Percentiles rank a stretch among this genome's conserved stretches.
phyloP scores from a whole-genome alignment of 768 basidiomycete genomes.

The Suillus placidus region DNA sequence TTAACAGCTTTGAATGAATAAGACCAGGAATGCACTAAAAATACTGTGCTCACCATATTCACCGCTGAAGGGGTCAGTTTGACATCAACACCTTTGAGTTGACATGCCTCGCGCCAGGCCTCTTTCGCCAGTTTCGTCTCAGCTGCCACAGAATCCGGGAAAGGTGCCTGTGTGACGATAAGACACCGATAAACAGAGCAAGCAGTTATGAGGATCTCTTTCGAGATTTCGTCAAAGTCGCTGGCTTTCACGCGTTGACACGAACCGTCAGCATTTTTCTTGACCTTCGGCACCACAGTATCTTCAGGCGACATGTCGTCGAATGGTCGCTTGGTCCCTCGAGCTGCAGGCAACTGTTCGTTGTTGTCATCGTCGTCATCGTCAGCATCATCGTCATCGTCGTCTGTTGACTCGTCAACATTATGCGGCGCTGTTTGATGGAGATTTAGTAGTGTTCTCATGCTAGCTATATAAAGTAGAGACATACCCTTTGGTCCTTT shows the following conservation, averaged over 20 bases:
- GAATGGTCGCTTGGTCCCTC: neutral
- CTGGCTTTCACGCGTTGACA: constrained; percentile 11
- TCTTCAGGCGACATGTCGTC: neutral
- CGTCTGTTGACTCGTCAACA: neutral
- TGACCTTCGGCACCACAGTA: neutral
- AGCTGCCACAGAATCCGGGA: too few species aligned
- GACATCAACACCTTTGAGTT: too few species aligned
- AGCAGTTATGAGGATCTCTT: too few species aligned
- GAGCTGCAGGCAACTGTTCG: neutral
- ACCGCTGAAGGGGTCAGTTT: too few species aligned
- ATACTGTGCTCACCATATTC: too few species aligned
- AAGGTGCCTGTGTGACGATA: too few species aligned
- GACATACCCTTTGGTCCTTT: neutral
- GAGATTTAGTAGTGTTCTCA: neutral
- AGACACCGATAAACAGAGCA: too few species aligned
- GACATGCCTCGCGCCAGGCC: too few species aligned
- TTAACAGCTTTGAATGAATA: constrained; percentile 1
- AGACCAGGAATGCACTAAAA: neutral
- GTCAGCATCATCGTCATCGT: neutral
- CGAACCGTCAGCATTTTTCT: neutral
- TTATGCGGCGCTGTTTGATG: neutral
- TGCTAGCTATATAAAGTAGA: neutral
- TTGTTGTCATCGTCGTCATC: neutral
- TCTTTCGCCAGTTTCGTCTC: too few species aligned
- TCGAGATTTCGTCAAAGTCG: constrained; percentile 20